These are phyloP conservation scores for Canavalia ensiformis DNA, from an alignment of 306 rosid species.

Conservation along the genomic window DNA sequence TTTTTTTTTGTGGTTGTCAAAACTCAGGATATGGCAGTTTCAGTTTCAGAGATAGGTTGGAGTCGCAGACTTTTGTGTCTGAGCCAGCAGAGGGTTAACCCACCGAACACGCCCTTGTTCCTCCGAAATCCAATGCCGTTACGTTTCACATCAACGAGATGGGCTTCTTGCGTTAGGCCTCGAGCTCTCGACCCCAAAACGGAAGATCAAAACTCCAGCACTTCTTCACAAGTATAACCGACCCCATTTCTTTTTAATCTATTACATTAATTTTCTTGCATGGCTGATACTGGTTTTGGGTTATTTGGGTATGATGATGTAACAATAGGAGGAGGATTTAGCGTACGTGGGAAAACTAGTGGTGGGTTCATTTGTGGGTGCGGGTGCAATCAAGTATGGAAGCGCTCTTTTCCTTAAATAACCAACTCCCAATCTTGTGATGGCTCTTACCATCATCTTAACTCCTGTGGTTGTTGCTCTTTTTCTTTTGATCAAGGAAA, in stretches of 20 bases:
- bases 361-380: constrained; percentile 69
- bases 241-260: not conserved
- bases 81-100: constrained; percentile 4
- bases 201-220: constrained; percentile 42
- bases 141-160: constrained; percentile 36
- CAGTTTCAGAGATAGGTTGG: constrained; percentile 30
- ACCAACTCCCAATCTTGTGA: constrained; percentile 75
- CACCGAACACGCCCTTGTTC: constrained; percentile 37
- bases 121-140: constrained; percentile 21
- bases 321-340: constrained; percentile 69
- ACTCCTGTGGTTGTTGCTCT: constrained; percentile 68
- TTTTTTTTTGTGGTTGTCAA: constrained; percentile 35
- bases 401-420: constrained; percentile 71
- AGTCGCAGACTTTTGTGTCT: constrained; percentile 24
- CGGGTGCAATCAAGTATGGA: constrained; percentile 75
- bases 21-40: constrained; percentile 43
- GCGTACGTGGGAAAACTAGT: constrained; percentile 62
- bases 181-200: constrained; percentile 63
- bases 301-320: too few species aligned
- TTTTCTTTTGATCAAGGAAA: constrained; percentile 69
- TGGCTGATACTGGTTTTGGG: too few species aligned
- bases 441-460: constrained; percentile 67
- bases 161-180: constrained; percentile 36
- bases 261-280: not conserved
- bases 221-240: constrained; percentile 51